Evolutionary conservation across 2,329 filamentous ascomycete genomes (phyloP).

Genomic region (Didymella glomerata): DNA sequence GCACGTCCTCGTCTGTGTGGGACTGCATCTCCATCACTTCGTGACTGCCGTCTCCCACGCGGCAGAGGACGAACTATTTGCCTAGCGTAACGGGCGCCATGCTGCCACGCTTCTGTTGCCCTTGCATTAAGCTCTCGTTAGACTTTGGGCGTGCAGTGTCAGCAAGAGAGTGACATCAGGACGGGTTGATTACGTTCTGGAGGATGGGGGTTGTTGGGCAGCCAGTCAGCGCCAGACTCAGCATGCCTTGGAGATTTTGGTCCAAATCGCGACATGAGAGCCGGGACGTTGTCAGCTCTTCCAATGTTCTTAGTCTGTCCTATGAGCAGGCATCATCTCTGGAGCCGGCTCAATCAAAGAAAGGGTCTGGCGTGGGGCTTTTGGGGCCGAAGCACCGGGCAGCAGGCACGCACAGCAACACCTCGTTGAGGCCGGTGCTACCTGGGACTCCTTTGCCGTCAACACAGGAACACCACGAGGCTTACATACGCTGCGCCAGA

Average conservation of each 20-base stretch:
- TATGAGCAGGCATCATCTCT: constrained; percentile 4
- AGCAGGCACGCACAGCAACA: neutral
- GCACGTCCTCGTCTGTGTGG: constrained; percentile 5
- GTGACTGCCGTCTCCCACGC: constrained; percentile 8
- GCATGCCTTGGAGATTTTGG: neutral
- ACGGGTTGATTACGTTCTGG: neutral
- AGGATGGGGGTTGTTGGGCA: neutral
- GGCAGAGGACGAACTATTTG: constrained; percentile 12
- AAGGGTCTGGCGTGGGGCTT: neutral
- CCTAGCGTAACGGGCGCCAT: constrained; percentile 17
- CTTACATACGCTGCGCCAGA: constrained; percentile 4
- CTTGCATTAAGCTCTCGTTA: constrained; percentile 2
- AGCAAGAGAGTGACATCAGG: neutral
- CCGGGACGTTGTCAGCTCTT: neutral
- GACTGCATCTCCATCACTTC: constrained; percentile 2
- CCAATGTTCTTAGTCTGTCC: neutral
- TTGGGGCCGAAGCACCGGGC: constrained; percentile 10
- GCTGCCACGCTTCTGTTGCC: constrained; percentile 17
- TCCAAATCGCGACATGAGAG: neutral
- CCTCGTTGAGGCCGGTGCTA: neutral
- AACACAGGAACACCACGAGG: constrained; percentile 1
- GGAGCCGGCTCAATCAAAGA: neutral
- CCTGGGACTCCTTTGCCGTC: neutral
- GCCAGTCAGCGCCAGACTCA: neutral
- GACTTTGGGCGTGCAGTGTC: constrained; percentile 1